A percentile compares a stretch with the other conserved stretches of the same genome.
These are phyloP conservation scores for Multifurca ochricompacta DNA, from an alignment of 768 basidiomycete species.

Conservation along the genomic window DNA sequence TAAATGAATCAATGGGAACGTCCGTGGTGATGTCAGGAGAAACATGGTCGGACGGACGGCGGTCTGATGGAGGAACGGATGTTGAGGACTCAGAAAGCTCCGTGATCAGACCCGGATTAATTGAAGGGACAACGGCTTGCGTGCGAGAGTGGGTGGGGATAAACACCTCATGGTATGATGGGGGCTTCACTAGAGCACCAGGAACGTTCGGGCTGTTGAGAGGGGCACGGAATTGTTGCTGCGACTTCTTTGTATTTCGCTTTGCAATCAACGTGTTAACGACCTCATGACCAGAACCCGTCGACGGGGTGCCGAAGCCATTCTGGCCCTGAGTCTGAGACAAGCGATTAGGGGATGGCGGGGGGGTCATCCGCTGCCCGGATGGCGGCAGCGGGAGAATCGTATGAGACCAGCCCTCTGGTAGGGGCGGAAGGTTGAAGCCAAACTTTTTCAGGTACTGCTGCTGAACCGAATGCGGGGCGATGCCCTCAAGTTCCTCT, in stretches of 20 bases:
- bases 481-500: conserved; percentile 75
- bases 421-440: conserved; percentile 58
- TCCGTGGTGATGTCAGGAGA: conserved; percentile 47
- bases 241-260: conserved; percentile 46
- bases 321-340: conserved; percentile 31
- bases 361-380: conserved; percentile 35
- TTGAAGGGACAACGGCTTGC: not conserved
- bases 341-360: conserved; percentile 38
- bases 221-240: conserved; percentile 34
- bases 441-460: conserved; percentile 79
- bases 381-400: conserved; percentile 12
- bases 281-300: conserved; percentile 38
- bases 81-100: not conserved
- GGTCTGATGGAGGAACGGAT: conserved; percentile 25
- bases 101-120: not conserved
- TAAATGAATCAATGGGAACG: conserved; percentile 37
- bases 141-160: not conserved
- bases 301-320: conserved; percentile 33
- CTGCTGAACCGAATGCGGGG: conserved; percentile 62
- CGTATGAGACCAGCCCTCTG: conserved; percentile 61
- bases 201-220: conserved; percentile 21
- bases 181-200: not conserved
- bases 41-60: not conserved
- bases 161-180: not conserved
- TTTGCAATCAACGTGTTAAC: conserved; percentile 66